phyloP scores from a whole-genome alignment of 306 rosid genomes.

The Lupinus albus region DNA sequence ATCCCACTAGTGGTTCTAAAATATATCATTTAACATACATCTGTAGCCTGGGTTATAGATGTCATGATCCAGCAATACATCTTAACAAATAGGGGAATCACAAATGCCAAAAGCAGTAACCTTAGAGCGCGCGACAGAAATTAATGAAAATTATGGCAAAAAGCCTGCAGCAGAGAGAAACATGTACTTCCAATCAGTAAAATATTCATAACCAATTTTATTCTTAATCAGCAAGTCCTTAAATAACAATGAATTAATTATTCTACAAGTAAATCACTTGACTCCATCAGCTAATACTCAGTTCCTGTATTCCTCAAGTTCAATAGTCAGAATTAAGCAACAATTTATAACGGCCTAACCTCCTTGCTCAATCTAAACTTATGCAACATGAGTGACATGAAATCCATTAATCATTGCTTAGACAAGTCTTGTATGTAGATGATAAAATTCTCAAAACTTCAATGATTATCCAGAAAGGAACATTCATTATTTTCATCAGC shows the following conservation, averaged over 20 bases:
- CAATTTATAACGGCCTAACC: slow-evolving; percentile 14
- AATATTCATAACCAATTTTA: slow-evolving; percentile 13
- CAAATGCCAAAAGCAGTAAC: slow-evolving; percentile 43
- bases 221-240: slow-evolving; percentile 1
- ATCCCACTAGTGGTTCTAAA: slow-evolving; percentile 41
- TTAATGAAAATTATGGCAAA: slow-evolving; percentile 18
- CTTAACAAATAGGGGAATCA: slow-evolving; percentile 39
- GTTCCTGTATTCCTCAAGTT: slow-evolving; percentile 5
- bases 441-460: slow-evolving; percentile 32
- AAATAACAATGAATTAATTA: slow-evolving; percentile 27
- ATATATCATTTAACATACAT: slow-evolving; percentile 46
- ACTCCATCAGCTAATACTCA: slow-evolving; percentile 30
- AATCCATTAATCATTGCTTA: not conserved
- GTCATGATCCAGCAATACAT: slow-evolving; percentile 41
- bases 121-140: slow-evolving; percentile 27
- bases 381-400: not conserved
- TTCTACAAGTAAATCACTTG: slow-evolving; percentile 2
- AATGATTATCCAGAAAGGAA: slow-evolving; percentile 6
- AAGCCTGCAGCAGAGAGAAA: slow-evolving; percentile 53
- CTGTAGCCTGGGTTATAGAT: slow-evolving; percentile 32
- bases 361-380: slow-evolving; percentile 25
- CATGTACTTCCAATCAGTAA: slow-evolving; percentile 36
- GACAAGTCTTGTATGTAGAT: slow-evolving; percentile 4
- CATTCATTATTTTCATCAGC: slow-evolving; percentile 38
- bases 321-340: slow-evolving; percentile 20